Evolutionary conservation across 2,329 filamentous ascomycete species (phyloP), one percentile per base, ranked within the genome.

Genomic region (Paraphoma sp.): DNA sequence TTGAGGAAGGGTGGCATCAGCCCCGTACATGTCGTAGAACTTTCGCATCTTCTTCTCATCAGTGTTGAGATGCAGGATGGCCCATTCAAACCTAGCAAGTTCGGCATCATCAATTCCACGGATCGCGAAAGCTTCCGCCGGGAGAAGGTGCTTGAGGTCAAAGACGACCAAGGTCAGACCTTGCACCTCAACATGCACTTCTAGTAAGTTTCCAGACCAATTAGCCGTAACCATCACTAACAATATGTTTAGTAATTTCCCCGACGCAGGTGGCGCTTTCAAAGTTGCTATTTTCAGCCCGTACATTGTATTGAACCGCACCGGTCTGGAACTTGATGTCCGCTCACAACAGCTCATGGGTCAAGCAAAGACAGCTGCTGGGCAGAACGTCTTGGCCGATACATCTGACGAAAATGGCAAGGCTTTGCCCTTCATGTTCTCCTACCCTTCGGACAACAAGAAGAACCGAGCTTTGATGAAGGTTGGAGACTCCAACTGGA

Each of bases 51-150:
- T 8, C 83, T 99, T 3, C 83, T 99, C 30, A 85, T 99, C 68
- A 98, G 94, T 69, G 86, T 99, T 60, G 93, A 98, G 69, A 92
- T 99, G 88, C 92, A 99, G 78, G 95, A 99, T 71, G 97, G 93
- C 0, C 87, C 91, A 0, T 97, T 96, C 83, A 96, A 93, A 71
- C 86, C 93, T 16, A 98, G 95, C 79, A 95, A 99, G 61, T 99
- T 98, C 78, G 89, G 93, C 23, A 96, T 99, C 69, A 94, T 99
- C 81, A 99, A 99, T 72, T 89, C 93, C 2, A 93, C 91, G 52
- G 87, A 87, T 55, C 88, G 92, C 48, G 90, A 94, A 62, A 94
- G 97, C 70, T 98, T 97, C 81, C 87, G 88, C 50, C 90, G 91
- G 66, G 95, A 99, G 76, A 86, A 88, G 59, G 87, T 83, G 1